These are phyloP conservation scores for Plectosphaerella plurivora DNA, from an alignment of 2,329 filamentous ascomycete genomes.

Conservation along the genomic window DNA sequence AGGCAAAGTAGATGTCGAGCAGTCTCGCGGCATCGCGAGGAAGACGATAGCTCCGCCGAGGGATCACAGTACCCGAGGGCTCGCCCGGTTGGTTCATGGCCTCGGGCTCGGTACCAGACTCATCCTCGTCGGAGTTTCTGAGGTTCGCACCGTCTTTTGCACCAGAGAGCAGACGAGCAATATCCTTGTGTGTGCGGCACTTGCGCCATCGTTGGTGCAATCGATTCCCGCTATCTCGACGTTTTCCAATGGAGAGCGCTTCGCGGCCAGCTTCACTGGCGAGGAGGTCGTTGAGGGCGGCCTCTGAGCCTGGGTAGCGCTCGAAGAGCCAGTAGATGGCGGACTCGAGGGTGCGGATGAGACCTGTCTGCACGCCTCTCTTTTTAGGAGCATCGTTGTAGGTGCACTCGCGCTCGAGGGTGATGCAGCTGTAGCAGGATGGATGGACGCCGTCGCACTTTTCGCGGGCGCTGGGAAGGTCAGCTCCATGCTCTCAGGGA, in stretches of 20 bases:
- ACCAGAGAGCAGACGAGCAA: slow-evolving; percentile 57
- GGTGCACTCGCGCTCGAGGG: slow-evolving; percentile 60
- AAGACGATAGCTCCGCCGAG: slow-evolving; percentile 24
- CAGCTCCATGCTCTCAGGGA: background rate
- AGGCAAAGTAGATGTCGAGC: slow-evolving; percentile 69
- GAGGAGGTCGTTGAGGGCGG: slow-evolving; percentile 50
- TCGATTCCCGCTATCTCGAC: slow-evolving; percentile 46
- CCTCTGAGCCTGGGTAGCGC: slow-evolving; percentile 55
- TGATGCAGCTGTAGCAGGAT: slow-evolving; percentile 61
- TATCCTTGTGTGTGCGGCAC: slow-evolving; percentile 56
- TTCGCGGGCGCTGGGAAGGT: slow-evolving; percentile 47
- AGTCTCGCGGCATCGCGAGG: slow-evolving; percentile 54
- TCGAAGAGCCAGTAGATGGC: slow-evolving; percentile 64
- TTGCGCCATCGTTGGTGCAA: slow-evolving; percentile 60
- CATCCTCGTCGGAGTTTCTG: slow-evolving; percentile 25
- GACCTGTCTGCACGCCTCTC: slow-evolving; percentile 74
- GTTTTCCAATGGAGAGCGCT: slow-evolving; percentile 45
- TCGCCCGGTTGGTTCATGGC: background rate
- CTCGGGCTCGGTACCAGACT: slow-evolving; percentile 22
- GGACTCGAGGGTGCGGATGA: slow-evolving; percentile 69
- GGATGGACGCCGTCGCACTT: slow-evolving; percentile 70
- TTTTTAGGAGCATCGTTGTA: slow-evolving; percentile 73
- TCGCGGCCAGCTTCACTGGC: slow-evolving; percentile 37
- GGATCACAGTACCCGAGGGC: no score
- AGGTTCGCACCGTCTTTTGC: slow-evolving; percentile 24